Base-by-base conservation (phyloP, 129 eudicot species). In the Sambucus nigra region DNA sequence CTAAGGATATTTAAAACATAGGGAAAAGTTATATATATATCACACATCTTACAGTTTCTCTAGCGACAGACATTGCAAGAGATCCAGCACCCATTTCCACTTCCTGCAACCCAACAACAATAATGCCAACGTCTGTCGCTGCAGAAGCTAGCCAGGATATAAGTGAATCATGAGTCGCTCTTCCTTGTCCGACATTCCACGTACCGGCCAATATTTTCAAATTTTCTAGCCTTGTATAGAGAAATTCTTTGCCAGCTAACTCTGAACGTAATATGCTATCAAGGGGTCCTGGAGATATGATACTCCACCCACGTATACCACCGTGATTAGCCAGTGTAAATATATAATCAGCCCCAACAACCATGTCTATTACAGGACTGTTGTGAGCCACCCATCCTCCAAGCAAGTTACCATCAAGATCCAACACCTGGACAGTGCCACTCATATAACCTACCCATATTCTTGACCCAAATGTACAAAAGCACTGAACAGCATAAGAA, bases 61-160 rank as follows among this genome's bases (percentile, higher is more conserved):
- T 91, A 61, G 98, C 98, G 56, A 95, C 95, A 76, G 98, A 91
- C 89, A 91, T 74, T 45, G 98, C 98, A 40, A 91, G 91, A 75
- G 79, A 87, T 59, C 98, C 98, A 55, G 98, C 98, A 69, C 98
- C 98, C 98, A 91, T 91, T 74, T 91, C 98, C 65, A 91, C 86
- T 70, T 91, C 98, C 78, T 91, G 98, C 73, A 91, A 76, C 51
- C 98, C 98, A 27, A 85, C 86, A 40, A 86, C 98, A 71, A 91
- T 69, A 55, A 82, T 67, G 60, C 70, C 89, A 52, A 78, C 80
- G 66, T 82, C 86, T 29, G 76, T 73, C 26, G 84, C 95, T 9
- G 98, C 81, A 63, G 89, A 79, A 29, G 94, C 98, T 25, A 91
- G 51, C 98, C 98, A 91, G 2, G 88, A 91, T 60, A 91, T 47